Conservation (phyloP, 192 early-diverging fungal species). For the Linnemannia schmuckeri region DNA sequence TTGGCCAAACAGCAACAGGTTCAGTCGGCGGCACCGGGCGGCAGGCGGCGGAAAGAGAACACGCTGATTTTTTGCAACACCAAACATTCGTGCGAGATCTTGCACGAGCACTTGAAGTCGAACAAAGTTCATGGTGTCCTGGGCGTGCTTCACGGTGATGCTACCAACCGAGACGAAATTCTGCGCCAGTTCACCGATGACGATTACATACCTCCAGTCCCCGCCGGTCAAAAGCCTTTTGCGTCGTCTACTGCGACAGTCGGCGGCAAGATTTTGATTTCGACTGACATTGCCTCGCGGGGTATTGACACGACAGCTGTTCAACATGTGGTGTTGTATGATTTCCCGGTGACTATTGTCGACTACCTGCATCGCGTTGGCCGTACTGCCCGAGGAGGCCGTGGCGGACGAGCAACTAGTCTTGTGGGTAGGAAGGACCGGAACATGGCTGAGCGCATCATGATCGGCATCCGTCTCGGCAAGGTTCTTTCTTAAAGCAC, state of each 20-base stretch:
- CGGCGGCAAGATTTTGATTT: constrained; percentile 76
- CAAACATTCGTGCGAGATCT: constrained; percentile 67
- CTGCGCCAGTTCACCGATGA: constrained; percentile 57
- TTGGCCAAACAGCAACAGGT: constrained; percentile 66
- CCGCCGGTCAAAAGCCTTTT: not conserved
- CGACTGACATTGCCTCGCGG: constrained; percentile 92
- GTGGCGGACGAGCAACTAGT: constrained; percentile 82
- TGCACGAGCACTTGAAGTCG: constrained; percentile 67
- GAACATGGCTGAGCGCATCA: constrained; percentile 75
- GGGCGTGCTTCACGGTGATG: constrained; percentile 63
- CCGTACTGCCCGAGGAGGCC: constrained; percentile 88
- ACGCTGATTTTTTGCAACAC: constrained; percentile 93
- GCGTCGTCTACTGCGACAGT: not conserved
- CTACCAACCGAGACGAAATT: constrained; percentile 55
- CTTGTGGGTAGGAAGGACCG: constrained; percentile 83
- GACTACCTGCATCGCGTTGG: constrained; percentile 96
- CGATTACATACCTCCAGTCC: constrained; percentile 20
- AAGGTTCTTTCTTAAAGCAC: constrained; percentile 62
- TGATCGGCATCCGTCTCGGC: constrained; percentile 65
- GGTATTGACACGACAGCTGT: constrained; percentile 92
- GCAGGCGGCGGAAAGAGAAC: constrained; percentile 67
- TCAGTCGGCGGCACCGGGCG: not conserved
- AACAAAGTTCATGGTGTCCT: constrained; percentile 63
- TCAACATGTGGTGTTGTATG: constrained; percentile 89
- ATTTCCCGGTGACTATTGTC: constrained; percentile 91